phyloP scores from a whole-genome alignment of 169 alveolate genomes.

The Plasmodium coatneyi region DNA sequence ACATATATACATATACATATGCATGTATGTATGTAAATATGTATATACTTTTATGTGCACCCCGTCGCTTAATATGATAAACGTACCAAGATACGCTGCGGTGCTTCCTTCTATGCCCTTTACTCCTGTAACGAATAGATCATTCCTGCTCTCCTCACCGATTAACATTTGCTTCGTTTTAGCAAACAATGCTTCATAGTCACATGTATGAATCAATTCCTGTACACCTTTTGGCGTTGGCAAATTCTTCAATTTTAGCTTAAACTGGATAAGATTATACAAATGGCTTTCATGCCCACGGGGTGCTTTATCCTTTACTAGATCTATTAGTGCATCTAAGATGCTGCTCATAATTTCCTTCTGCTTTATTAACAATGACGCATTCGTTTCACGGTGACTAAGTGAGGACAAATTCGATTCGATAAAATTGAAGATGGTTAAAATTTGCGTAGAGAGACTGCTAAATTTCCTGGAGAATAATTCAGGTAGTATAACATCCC shows the following conservation, averaged over 20 bases:
- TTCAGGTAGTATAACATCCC: conserved; percentile 28
- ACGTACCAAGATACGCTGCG: background rate
- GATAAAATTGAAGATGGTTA: conserved; percentile 47
- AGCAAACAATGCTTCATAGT: conserved; percentile 29
- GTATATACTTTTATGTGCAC: no score
- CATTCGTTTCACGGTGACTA: conserved; percentile 33
- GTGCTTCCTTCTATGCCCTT: background rate
- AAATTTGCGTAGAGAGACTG: conserved; percentile 25
- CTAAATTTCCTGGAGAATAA: conserved; percentile 48
- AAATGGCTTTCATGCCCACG: conserved; percentile 8
- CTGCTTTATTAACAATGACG: conserved; percentile 27
- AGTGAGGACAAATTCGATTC: conserved; percentile 26
- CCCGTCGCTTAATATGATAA: background rate
- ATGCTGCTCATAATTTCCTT: conserved; percentile 49
- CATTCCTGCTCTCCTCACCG: background rate
- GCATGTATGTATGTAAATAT: no score
- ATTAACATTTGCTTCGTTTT: conserved; percentile 12
- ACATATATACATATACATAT: background rate
- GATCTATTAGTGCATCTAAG: conserved; percentile 30
- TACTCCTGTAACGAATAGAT: background rate
- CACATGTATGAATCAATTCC: background rate
- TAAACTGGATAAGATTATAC: conserved; percentile 14
- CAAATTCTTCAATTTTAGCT: conserved; percentile 23
- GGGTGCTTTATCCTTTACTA: conserved; percentile 9
- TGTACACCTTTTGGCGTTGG: background rate